Evolutionary conservation across 2,329 filamentous ascomycete genomes (phyloP).

Genomic region (Iodosphaeria phyllophila): DNA sequence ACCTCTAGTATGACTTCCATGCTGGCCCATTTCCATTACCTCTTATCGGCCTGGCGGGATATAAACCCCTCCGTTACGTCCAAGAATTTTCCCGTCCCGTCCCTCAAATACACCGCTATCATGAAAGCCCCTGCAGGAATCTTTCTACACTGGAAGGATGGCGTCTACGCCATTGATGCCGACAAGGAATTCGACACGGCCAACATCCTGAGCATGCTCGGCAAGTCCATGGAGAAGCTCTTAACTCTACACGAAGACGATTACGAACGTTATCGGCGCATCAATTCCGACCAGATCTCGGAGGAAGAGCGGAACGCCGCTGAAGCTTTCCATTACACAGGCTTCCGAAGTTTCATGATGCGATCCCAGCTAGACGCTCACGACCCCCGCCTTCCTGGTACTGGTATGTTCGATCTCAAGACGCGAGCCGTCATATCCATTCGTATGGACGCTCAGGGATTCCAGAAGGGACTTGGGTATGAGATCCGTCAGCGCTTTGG

Average conservation of each 20-base stretch:
- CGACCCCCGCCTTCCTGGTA: slow-evolving; percentile 70
- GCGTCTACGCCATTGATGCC: slow-evolving; percentile 83
- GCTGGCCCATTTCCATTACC: slow-evolving; percentile 78
- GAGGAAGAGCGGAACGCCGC: slow-evolving; percentile 53
- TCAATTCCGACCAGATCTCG: slow-evolving; percentile 46
- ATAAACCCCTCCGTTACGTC: slow-evolving; percentile 52
- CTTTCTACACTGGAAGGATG: slow-evolving; percentile 68
- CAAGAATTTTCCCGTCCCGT: slow-evolving; percentile 41
- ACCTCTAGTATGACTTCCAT: slow-evolving; percentile 91
- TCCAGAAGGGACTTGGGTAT: slow-evolving; percentile 64
- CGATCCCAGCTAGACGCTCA: slow-evolving; percentile 87
- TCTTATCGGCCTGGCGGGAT: slow-evolving; percentile 67
- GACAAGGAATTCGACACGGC: slow-evolving; percentile 81
- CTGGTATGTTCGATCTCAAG: slow-evolving; percentile 91
- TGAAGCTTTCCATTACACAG: slow-evolving; percentile 78
- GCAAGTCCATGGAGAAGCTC: slow-evolving; percentile 92
- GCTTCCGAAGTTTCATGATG: slow-evolving; percentile 75
- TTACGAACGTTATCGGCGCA: slow-evolving; percentile 67
- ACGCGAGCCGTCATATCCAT: slow-evolving; percentile 83
- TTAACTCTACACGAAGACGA: slow-evolving; percentile 67
- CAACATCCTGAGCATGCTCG: slow-evolving; percentile 78
- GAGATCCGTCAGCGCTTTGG: slow-evolving; percentile 65
- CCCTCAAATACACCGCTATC: slow-evolving; percentile 51
- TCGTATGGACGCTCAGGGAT: slow-evolving; percentile 64
- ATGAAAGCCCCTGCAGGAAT: slow-evolving; percentile 57